These are phyloP conservation scores for Chaetomiaceae sp. DNA, from an alignment of 2,329 filamentous ascomycete species.

Conservation along the genomic window DNA sequence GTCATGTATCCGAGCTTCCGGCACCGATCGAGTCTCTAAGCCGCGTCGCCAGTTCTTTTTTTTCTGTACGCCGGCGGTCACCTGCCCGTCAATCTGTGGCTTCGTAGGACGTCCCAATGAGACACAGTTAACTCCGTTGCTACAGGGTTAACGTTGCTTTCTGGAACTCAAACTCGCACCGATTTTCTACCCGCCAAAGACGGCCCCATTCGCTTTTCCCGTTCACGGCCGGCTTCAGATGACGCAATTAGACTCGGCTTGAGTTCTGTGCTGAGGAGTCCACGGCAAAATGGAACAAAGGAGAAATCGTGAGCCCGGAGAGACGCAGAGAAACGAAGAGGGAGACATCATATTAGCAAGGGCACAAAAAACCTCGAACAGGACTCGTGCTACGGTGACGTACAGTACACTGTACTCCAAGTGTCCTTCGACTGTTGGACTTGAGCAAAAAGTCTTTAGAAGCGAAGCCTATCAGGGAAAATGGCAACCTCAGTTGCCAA, in stretches of 20 bases:
- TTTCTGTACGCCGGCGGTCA: neutral
- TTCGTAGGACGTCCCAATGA: conserved; percentile 5
- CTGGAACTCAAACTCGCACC: neutral
- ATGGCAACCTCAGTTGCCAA: neutral
- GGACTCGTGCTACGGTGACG: neutral
- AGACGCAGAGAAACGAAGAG: neutral
- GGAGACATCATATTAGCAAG: neutral
- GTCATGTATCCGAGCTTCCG: conserved; percentile 5
- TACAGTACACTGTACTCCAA: conserved; percentile 7
- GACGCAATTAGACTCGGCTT: neutral
- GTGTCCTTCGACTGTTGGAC: neutral
- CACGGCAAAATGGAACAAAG: neutral
- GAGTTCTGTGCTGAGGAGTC: neutral
- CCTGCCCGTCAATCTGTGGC: neutral
- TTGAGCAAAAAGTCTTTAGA: neutral
- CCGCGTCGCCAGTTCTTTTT: neutral
- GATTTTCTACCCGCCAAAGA: too few relatives aligned
- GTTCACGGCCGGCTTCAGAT: neutral
- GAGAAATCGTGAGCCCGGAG: neutral
- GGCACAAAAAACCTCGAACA: neutral
- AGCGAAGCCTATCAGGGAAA: neutral
- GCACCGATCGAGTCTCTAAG: neutral
- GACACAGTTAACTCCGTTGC: conserved; percentile 1
- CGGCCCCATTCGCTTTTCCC: neutral
- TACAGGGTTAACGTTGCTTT: conserved; percentile 9